Evolutionary conservation across 169 alveolate genomes (phyloP).

Genomic region (Eimeria necatrix): DNA sequence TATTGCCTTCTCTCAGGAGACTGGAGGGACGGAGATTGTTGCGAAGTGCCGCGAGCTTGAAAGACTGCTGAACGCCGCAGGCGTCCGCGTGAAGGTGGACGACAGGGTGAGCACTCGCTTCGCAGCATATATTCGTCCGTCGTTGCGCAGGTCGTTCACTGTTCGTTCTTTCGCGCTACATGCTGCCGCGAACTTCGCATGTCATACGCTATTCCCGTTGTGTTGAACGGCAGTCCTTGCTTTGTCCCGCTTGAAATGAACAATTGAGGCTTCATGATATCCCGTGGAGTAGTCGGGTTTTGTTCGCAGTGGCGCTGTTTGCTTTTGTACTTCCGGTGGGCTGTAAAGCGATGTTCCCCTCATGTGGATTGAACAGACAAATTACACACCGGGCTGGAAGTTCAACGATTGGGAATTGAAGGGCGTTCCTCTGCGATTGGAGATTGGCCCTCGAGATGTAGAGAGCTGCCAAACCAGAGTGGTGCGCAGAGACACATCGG

Average conservation of each 20-base stretch:
- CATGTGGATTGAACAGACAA: slow-evolving; percentile 94
- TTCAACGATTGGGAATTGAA: slow-evolving; percentile 99
- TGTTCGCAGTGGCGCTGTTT: too few relatives aligned
- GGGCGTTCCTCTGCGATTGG: slow-evolving; percentile 99
- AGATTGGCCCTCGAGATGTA: slow-evolving; percentile 98
- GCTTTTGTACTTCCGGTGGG: background rate
- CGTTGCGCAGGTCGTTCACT: too few relatives aligned
- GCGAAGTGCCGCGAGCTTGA: slow-evolving; percentile 82
- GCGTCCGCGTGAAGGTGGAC: slow-evolving; percentile 84
- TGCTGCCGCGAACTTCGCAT: too few relatives aligned
- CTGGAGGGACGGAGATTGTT: slow-evolving; percentile 78
- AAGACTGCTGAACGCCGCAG: slow-evolving; percentile 73
- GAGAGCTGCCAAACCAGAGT: slow-evolving; percentile 89
- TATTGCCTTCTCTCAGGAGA: slow-evolving; percentile 64
- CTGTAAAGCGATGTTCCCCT: background rate
- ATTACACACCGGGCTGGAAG: slow-evolving; percentile 99
- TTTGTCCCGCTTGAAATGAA: too few relatives aligned
- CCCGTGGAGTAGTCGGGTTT: too few relatives aligned
- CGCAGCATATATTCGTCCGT: too few relatives aligned
- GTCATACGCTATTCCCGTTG: too few relatives aligned
- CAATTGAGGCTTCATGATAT: too few relatives aligned
- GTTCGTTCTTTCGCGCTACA: too few relatives aligned
- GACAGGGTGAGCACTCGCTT: slow-evolving; percentile 72
- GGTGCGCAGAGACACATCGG: slow-evolving; percentile 80
- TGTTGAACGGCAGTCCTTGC: too few relatives aligned